phyloP scores from a whole-genome alignment of 2,329 filamentous ascomycete genomes.

The Colletotrichum navitas region DNA sequence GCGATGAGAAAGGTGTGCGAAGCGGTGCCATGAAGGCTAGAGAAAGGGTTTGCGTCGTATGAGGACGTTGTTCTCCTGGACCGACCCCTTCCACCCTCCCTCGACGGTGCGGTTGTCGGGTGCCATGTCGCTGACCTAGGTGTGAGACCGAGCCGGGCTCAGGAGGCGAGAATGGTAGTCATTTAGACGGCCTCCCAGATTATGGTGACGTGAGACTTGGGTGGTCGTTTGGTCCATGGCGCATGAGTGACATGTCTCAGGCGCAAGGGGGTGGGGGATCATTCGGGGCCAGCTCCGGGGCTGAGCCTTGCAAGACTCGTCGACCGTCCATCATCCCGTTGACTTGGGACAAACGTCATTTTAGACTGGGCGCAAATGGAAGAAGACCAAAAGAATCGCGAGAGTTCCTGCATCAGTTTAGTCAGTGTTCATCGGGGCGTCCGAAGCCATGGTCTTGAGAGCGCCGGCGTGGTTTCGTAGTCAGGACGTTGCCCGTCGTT shows the following conservation, averaged over 20 bases:
- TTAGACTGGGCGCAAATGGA: slow-evolving; percentile 12
- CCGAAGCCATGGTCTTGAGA: background rate
- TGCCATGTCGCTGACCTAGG: slow-evolving; percentile 36
- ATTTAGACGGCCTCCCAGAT: slow-evolving; percentile 40
- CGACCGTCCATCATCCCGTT: slow-evolving; percentile 15
- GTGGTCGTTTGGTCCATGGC: slow-evolving; percentile 38
- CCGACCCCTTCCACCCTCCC: background rate
- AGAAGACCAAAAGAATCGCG: background rate
- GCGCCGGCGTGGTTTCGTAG: background rate
- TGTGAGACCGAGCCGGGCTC: slow-evolving; percentile 30
- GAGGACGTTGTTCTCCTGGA: background rate
- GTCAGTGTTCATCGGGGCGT: background rate
- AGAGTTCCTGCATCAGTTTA: too few species aligned
- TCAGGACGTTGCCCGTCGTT: background rate
- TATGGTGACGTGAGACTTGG: slow-evolving; percentile 36
- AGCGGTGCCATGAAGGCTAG: background rate
- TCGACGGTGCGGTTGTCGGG: slow-evolving; percentile 28
- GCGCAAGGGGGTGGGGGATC: slow-evolving; percentile 28
- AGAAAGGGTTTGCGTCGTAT: background rate
- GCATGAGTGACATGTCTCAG: slow-evolving; percentile 42
- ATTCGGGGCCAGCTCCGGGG: slow-evolving; percentile 39
- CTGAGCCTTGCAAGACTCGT: slow-evolving; percentile 26
- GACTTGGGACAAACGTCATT: background rate
- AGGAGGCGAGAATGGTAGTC: slow-evolving; percentile 29
- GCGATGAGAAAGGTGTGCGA: background rate